Evolutionary conservation across 768 basidiomycete species (phyloP), one percentile per base, ranked within the genome.

Genomic region (Gautieria morchelliformis): DNA sequence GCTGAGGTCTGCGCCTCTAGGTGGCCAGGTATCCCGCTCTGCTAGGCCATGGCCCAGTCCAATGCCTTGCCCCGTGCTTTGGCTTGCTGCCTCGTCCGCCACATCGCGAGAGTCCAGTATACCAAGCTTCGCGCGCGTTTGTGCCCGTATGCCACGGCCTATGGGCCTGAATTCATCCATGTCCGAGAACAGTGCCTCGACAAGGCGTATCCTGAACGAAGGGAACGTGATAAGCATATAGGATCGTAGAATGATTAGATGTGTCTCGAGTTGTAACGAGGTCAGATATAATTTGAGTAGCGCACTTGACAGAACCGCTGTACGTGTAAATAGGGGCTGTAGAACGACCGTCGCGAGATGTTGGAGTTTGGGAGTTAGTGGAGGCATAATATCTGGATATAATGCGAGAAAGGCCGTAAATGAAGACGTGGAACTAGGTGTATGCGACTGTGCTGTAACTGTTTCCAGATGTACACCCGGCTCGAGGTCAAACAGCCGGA

Each of bases 21-120:
- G 93, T 0, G 93, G 93, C 93, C 93, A 95, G 5, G 76, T 80
- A 51, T 82, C 81, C 37, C 85, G 75, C 46, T 87, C 83, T 39
- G 85, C 78, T n/a, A 95, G 69, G 2, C 80, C 78, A 0, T 83
- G 74, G 9, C 87, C 84, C 6, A 95, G 69, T 1, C 92, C 93
- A 6, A 93, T 67, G 10, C 70, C 71, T 68, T 53, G 63, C 63
- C 8, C 59, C 77, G 0, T 82, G 80, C 81, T 84, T 81, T 14
- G 71, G 71, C 32, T 24, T 39, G 56, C 54, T 44, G 51, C 57
- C 37, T 49, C 44, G 15, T 48, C 44, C 27, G 53, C 42, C 35
- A 46, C 20, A 53, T 56, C 51, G 20, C 60, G 45, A 17, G 37
- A 44, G 19, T 51, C 44, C 27, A 20, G 46, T 39, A 70, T 58